A percentile compares a stretch with the other conserved stretches of the same genome.
These are phyloP conservation scores for Apiospora saccharicola DNA, from an alignment of 2,329 filamentous ascomycete species.

Conservation along the genomic window DNA sequence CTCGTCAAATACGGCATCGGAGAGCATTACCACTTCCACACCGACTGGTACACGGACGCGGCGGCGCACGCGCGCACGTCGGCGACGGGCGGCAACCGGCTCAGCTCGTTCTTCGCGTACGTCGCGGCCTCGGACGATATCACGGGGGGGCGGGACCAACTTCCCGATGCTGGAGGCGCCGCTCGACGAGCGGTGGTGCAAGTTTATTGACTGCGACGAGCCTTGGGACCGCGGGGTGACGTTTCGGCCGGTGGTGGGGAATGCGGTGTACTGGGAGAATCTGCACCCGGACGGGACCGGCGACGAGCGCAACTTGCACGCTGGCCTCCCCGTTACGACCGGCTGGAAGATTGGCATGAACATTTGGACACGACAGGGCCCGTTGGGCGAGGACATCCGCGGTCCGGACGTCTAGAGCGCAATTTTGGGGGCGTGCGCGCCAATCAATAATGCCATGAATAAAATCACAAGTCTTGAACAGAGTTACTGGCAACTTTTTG, in stretches of 20 bases:
- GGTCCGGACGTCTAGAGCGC: slow-evolving; percentile 37
- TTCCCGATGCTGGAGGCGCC: slow-evolving; percentile 53
- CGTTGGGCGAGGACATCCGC: slow-evolving; percentile 44
- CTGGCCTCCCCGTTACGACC: slow-evolving; percentile 53
- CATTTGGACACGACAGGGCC: slow-evolving; percentile 57
- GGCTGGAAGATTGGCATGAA: slow-evolving; percentile 61
- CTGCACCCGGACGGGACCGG: slow-evolving; percentile 48
- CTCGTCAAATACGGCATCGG: slow-evolving; percentile 54
- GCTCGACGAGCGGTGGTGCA: slow-evolving; percentile 49
- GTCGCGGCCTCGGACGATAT: slow-evolving; percentile 49
- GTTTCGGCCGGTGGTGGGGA: slow-evolving; percentile 55
- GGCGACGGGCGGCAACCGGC: slow-evolving; percentile 52
- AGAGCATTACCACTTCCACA: slow-evolving; percentile 58
- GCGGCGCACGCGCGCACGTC: slow-evolving; percentile 43
- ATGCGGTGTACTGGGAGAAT: slow-evolving; percentile 59
- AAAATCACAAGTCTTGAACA: neutral
- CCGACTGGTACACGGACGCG: slow-evolving; percentile 57
- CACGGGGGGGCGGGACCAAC: slow-evolving; percentile 57
- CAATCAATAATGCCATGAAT: neutral
- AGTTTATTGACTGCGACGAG: slow-evolving; percentile 56
- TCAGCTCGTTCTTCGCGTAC: slow-evolving; percentile 57
- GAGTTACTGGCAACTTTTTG: neutral
- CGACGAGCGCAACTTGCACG: slow-evolving; percentile 54
- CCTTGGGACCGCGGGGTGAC: slow-evolving; percentile 55
- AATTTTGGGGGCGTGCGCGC: neutral